These are phyloP conservation scores for Aspergillus fischeri DNA, from an alignment of 2,329 filamentous ascomycete species.

Conservation along the genomic window DNA sequence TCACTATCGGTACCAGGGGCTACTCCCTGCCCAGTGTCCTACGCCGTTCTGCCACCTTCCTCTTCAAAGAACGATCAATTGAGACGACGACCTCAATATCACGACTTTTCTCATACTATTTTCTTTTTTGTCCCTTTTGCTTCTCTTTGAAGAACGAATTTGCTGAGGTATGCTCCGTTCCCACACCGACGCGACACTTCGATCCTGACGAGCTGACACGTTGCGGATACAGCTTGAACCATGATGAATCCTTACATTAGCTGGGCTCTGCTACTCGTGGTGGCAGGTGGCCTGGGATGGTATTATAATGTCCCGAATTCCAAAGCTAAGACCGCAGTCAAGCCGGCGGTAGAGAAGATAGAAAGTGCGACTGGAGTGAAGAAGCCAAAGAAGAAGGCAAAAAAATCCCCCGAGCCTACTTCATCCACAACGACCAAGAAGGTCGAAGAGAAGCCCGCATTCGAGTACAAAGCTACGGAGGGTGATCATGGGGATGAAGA, in stretches of 20 bases:
- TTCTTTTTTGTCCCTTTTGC: background rate
- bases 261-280: constrained; percentile 42
- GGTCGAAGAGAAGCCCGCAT: constrained; percentile 27
- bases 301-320: constrained; percentile 37
- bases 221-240: constrained; percentile 15
- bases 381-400: constrained; percentile 41
- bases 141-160: constrained; percentile 1
- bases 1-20: background rate
- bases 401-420: constrained; percentile 27
- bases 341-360: constrained; percentile 30
- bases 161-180: constrained; percentile 4
- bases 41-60: background rate
- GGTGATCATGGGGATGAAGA: constrained; percentile 50
- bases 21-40: background rate
- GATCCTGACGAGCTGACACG: constrained; percentile 2
- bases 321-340: constrained; percentile 29
- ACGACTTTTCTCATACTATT: background rate
- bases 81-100: background rate
- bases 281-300: constrained; percentile 39
- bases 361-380: constrained; percentile 31
- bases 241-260: constrained; percentile 43
- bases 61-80: background rate
- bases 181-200: background rate
- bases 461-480: constrained; percentile 25
- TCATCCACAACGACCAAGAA: constrained; percentile 27